phyloP scores from a whole-genome alignment of 352 stramenopile genomes.

The Globisporangium splendens region DNA sequence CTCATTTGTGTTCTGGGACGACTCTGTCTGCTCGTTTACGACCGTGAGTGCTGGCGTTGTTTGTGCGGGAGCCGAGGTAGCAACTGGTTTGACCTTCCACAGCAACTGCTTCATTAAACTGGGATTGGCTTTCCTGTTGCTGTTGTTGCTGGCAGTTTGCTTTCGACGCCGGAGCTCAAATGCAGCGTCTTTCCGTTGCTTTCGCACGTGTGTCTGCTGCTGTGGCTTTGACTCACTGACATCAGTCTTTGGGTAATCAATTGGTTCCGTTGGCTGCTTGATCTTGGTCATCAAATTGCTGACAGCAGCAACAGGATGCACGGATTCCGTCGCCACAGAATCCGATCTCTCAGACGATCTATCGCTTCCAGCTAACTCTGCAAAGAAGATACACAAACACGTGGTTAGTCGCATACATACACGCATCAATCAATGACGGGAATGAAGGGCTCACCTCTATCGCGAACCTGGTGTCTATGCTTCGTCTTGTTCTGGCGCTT shows the following conservation, averaged over 20 bases:
- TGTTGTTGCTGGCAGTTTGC: conserved; percentile 1
- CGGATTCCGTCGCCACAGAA: neutral
- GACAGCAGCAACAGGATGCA: neutral
- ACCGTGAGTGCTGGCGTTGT: neutral
- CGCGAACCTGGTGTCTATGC: conserved; percentile 1
- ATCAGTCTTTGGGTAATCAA: neutral
- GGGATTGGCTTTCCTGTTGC: conserved; percentile 7
- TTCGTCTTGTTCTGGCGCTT: conserved; percentile 15
- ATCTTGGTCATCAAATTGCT: conserved; percentile 6
- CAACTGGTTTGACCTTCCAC: conserved; percentile 49
- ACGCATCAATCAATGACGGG: too few species aligned
- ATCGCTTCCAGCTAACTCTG: neutral
- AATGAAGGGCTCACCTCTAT: neutral
- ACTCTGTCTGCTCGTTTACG: neutral
- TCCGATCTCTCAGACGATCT: neutral
- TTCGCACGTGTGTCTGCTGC: neutral
- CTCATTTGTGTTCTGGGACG: conserved; percentile 6
- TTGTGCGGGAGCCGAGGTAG: conserved; percentile 12
- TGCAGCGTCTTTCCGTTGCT: neutral
- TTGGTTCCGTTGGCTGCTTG: neutral
- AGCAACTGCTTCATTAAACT: conserved; percentile 55
- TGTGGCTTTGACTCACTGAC: neutral
- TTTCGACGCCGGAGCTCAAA: conserved; percentile 11
- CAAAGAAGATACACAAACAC: too few species aligned
- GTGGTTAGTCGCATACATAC: too few species aligned